phyloP scores from a whole-genome alignment of 1,284 basidiomycete genomes.

The Neolentinus lepideus region DNA sequence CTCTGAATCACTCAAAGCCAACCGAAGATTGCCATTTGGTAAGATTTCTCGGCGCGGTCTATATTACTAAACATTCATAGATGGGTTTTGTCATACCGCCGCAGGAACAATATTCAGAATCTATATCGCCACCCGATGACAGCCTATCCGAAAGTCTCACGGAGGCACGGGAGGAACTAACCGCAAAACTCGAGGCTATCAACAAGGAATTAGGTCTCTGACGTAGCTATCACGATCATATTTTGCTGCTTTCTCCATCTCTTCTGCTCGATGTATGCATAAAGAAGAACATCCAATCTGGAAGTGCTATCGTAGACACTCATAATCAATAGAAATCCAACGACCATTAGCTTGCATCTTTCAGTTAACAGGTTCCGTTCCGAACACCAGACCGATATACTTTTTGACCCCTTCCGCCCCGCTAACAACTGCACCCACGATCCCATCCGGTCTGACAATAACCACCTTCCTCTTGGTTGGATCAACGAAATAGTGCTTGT shows the following conservation, averaged over 20 bases:
- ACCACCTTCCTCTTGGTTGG: slow-evolving; percentile 12
- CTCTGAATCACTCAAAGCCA: background rate
- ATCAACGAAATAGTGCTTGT: slow-evolving; percentile 12
- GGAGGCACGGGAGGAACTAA: background rate
- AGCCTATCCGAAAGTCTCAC: background rate
- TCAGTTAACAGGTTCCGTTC: background rate
- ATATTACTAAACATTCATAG: too few relatives aligned
- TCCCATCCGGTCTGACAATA: slow-evolving; percentile 30
- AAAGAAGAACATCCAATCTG: background rate
- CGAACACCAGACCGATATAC: slow-evolving; percentile 13
- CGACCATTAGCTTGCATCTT: background rate
- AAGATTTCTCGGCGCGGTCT: too few relatives aligned
- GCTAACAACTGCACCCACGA: slow-evolving; percentile 25
- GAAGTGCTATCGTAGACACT: background rate
- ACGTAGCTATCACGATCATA: background rate
- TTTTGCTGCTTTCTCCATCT: background rate
- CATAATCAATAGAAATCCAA: background rate
- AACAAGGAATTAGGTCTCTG: background rate
- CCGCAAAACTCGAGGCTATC: background rate
- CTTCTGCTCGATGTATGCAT: background rate
- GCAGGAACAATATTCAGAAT: background rate
- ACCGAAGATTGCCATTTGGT: background rate
- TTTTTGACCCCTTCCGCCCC: slow-evolving; percentile 18
- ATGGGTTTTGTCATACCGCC: too few relatives aligned
- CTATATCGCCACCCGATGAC: background rate